phyloP scores from a whole-genome alignment of 2,329 filamentous ascomycete genomes.

The Immersiporthe knoxdaviesiana region DNA sequence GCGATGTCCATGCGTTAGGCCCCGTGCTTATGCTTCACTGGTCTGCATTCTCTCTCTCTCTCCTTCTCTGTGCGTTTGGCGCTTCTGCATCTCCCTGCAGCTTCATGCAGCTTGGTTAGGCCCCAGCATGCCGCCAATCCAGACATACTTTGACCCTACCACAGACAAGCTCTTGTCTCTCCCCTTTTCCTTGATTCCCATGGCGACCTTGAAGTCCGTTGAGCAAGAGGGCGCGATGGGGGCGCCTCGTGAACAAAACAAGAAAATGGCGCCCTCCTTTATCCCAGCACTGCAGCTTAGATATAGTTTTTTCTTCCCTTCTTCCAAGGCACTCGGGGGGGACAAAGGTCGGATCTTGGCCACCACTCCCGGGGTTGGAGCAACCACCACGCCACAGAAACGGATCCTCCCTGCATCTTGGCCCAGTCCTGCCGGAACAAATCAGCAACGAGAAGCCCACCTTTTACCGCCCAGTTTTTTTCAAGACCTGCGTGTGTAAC shows the following conservation, averaged over 20 bases:
- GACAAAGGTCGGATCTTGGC: not conserved
- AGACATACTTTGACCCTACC: not conserved
- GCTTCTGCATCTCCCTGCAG: conserved; percentile 9
- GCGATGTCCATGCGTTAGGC: not conserved
- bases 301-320: not conserved
- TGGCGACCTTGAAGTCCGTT: not conserved
- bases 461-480: not conserved
- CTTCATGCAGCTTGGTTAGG: not conserved
- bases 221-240: not conserved
- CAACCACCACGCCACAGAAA: not conserved
- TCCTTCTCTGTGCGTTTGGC: not conserved
- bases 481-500: conserved; percentile 14
- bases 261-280: not conserved
- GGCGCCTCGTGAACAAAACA: not conserved
- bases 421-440: not conserved
- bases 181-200: not conserved
- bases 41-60: not conserved
- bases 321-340: not conserved
- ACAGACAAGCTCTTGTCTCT: too few species aligned
- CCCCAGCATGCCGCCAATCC: not conserved
- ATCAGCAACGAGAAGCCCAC: conserved; percentile 4
- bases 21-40: conserved; percentile 1
- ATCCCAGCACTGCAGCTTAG: too few species aligned
- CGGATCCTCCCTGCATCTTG: not conserved
- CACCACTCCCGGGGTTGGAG: not conserved